Percentiles rank a stretch among this genome's conserved stretches.
These are phyloP conservation scores for Chamaecrista fasciculata DNA, from an alignment of 306 rosid genomes.

Conservation along the genomic window DNA sequence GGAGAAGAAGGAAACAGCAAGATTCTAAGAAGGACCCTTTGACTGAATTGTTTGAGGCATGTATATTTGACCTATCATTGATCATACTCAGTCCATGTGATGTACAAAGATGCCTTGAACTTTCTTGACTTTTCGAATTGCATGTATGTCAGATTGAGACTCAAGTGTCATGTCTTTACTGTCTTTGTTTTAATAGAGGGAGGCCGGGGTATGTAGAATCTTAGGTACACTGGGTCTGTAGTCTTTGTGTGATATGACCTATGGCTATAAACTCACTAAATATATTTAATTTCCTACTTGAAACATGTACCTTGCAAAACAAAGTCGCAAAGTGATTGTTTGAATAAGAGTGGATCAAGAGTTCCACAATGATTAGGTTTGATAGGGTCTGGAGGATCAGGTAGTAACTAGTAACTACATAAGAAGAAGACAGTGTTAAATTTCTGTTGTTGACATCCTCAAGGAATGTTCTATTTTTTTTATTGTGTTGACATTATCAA, in stretches of 20 bases:
- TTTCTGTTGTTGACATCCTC: not conserved
- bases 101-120: constrained; percentile 20
- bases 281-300: not conserved
- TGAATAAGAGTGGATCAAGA: not conserved
- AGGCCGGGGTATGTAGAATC: not conserved
- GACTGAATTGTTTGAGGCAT: constrained; percentile 88
- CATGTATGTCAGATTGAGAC: constrained; percentile 8
- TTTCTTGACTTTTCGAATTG: constrained; percentile 23
- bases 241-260: not conserved
- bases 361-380: not conserved
- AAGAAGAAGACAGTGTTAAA: not conserved
- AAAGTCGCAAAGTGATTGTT: not conserved
- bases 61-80: constrained; percentile 25
- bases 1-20: constrained; percentile 81
- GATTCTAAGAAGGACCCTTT: constrained; percentile 85
- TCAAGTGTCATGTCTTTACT: not conserved
- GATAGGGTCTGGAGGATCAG: not conserved
- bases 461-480: not conserved
- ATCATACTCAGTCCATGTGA: constrained; percentile 5
- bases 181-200: not conserved
- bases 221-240: not conserved
- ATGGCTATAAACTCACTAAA: not conserved
- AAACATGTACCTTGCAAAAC: not conserved
- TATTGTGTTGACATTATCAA: not conserved
- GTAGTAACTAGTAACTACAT: not conserved